Base-by-base conservation (phyloP, 2,329 filamentous ascomycete species). In the Rhynchosporium agropyri region DNA sequence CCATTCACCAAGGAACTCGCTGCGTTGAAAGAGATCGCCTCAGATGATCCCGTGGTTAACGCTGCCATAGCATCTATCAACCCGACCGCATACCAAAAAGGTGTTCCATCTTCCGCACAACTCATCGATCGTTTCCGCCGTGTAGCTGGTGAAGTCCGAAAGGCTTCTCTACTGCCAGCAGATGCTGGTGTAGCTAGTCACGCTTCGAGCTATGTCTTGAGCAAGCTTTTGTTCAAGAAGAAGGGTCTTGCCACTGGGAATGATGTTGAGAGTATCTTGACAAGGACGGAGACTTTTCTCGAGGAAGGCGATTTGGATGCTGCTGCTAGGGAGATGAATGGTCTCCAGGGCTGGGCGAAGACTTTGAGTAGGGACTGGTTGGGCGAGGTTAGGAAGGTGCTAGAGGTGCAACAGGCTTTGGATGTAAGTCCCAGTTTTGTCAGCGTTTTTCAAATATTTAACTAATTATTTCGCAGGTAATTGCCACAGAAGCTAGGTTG, bases 61-160 rank as follows among this genome's bases (percentile, higher is more conserved):
- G 94, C 94, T 3, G 95, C 95, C 64, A 96, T 99, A 72, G 90
- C 91, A n/a, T 96, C 92, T 36, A 96, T 99, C 77, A 96, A 96
- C 80, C 95, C 95, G 3, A 81, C 85, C 10, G 92, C 95, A 26
- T 99, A 99, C 80, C 95, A 98, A 79, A 89, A 89, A 61, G 95
- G 95, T 63, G 88, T 99, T 63, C 87, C 92, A 29, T 92, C 90
- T 13, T 82, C 90, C 0, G 83, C 92, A 28, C 91, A 96, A 76
- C 86, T 99, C 40, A 90, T 98, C 69, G 95, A 99, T 78, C 89
- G 95, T 67, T 99, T 99, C 88, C 89, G 95, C 49, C 90, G 92
- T 57, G 95, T 99, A 15, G 91, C 95, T 2, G 80, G 81, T 62
- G 95, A 99, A 79, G 95, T 99, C 46, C 87, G 95, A 76, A 99